Conservation (phyloP, 805 yeast genomes). For the Wickerhamiella australiensis region DNA sequence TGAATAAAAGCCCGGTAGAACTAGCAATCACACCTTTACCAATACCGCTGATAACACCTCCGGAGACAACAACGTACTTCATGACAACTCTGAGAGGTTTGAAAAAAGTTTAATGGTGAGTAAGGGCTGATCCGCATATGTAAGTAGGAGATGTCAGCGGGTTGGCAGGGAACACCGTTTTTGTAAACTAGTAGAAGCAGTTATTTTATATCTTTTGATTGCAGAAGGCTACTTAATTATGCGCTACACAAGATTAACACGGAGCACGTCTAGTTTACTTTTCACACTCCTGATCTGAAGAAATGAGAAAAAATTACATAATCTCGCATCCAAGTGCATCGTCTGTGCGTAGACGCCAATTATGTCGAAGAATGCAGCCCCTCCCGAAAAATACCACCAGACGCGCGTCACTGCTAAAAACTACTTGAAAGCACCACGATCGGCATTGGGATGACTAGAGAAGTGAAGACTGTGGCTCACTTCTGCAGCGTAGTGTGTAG, state of each 20-base stretch:
- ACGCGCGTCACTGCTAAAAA: too few relatives aligned
- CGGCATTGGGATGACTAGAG: too few relatives aligned
- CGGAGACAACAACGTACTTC: constrained; percentile 99
- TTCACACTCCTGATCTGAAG: too few relatives aligned
- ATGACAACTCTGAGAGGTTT: constrained; percentile 30
- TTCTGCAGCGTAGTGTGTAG: too few relatives aligned
- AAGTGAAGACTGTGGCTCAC: too few relatives aligned
- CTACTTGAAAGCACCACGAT: too few relatives aligned
- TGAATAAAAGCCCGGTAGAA: constrained; percentile 87
- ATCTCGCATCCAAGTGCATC: background rate
- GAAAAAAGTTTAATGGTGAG: background rate
- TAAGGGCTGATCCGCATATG: background rate
- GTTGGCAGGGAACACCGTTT: background rate
- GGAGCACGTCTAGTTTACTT: too few relatives aligned
- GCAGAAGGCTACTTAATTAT: too few relatives aligned
- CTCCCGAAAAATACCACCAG: background rate
- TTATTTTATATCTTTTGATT: too few relatives aligned
- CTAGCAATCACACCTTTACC: constrained; percentile 98
- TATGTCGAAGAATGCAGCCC: background rate
- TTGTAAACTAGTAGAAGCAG: too few relatives aligned
- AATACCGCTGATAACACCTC: constrained; percentile 98
- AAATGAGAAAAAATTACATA: background rate
- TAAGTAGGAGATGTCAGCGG: background rate
- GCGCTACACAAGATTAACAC: too few relatives aligned
- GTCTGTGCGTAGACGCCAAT: background rate